Evolutionary conservation across 2,329 filamentous ascomycete genomes (phyloP), one percentile per base, ranked within the genome.

Genomic region (Penicillium capsulatum): DNA sequence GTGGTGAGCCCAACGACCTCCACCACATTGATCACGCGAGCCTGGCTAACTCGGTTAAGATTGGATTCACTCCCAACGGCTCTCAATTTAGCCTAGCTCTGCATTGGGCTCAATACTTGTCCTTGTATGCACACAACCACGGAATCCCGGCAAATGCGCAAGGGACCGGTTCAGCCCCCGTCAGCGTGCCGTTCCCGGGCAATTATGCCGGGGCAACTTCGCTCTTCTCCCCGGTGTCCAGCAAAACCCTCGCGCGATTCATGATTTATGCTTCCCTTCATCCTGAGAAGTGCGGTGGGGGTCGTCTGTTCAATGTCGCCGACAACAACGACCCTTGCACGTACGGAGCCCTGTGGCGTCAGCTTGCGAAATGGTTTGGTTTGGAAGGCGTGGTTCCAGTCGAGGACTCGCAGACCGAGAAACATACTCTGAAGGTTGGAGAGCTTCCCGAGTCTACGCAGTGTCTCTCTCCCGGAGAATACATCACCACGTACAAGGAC

Each of bases 81-180:
- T 60, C 59, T 13, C 47, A 48, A 7, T 61, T 55, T 38, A 56
- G 54, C 11, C 33, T 62, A 2, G 54, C 59, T 4, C 49, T 59
- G 10, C 55, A 57, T 13, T 53, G 60, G 50, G 59, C 50, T 2
- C 50, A 60, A 11, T 64, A 57, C 31, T 45, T 64, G 3, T 60
- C 55, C 5, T 32, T 63, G 2, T 63, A 55, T 17, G 49, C 55
- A 3, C 50, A 51, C 17, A 55, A 60, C 11, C 39, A 60, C 19
- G 47, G 50, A 3, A 33, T 42, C 3, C 44, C 39, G 9, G 48
- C 51, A 3, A 7, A 34, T 20, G 17, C 15, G 6, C 13, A 29
- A 17, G 31, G 32, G 3, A 11, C 9, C 3, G 22, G 31, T 4
- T 19, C 24, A 9, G 17, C 27, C 3, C 6, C 28, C 4, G 41